Base-by-base conservation (phyloP, 169 alveolate species). In the Amoebophrya sp. region DNA sequence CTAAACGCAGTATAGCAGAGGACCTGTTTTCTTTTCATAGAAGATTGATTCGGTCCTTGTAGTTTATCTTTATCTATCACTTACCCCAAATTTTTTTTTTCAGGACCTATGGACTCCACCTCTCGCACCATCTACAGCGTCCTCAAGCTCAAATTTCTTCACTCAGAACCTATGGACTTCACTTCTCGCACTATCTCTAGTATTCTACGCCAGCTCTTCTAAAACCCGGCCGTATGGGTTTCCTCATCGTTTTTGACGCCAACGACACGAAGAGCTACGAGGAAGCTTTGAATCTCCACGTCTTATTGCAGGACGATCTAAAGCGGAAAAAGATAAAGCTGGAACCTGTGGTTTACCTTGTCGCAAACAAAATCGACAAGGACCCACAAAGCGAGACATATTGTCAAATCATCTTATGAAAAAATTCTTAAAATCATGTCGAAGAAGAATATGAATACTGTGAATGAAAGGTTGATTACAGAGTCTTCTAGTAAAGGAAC, bases 191-290 rank as follows among this genome's bases (percentile, higher is more conserved):
- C n/a, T n/a, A n/a, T n/a, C n/a, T n/a, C n/a, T n/a, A n/a, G n/a
- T n/a, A n/a, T n/a, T n/a, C n/a, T n/a, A n/a, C n/a, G n/a, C n/a
- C n/a, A n/a, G n/a, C n/a, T n/a, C n/a, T n/a, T n/a, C n/a, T n/a
- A n/a, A n/a, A n/a, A n/a, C n/a, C n/a, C n/a, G 92, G 92, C 12
- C 34, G 92, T n/a, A 90, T 90, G 92, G 92, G 92, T 1, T 90
- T 90, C 26, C 29, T 90, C 83, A 90, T 90, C 39, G 92, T 90
- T 18, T 90, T 90, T n/a, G 92, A 90, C 78, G 65, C 78, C 36
- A 90, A 65, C 83, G 83, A 65, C 33, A 65, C 83, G 40, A 38
- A 90, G 92, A 41, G 83, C 33, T 90, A 90, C 47, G 92, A 90
- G 29, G 92, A 90, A 54, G 92, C 92, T 3, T 36, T 90, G 83